A percentile compares a stretch with the other conserved stretches of the same genome.
These are phyloP conservation scores for Phytophthora ohioensis DNA, from an alignment of 352 stramenopile genomes.

Conservation along the genomic window DNA sequence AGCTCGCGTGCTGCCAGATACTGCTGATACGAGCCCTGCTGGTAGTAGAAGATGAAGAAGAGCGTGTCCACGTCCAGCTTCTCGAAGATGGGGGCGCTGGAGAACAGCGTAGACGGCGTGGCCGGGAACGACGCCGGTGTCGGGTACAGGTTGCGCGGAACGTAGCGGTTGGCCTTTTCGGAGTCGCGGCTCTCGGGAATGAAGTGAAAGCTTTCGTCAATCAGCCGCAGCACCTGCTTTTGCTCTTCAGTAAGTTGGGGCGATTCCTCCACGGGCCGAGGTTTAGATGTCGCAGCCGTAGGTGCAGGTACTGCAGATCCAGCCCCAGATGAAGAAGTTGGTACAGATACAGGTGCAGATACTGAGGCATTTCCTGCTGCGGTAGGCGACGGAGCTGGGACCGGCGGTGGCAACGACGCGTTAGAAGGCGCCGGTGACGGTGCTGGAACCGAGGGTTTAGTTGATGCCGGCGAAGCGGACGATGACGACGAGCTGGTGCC, in stretches of 20 bases:
- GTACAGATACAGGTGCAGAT: conserved; percentile 11
- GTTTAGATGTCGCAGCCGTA: conserved; percentile 31
- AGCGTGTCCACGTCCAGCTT: conserved; percentile 98
- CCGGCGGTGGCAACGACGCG: conserved; percentile 40
- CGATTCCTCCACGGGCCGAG: conserved; percentile 46
- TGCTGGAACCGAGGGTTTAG: conserved; percentile 28
- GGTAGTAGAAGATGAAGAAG: conserved; percentile 99
- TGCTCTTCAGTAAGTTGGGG: conserved; percentile 82
- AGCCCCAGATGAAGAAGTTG: conserved; percentile 26
- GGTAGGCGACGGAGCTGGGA: conserved; percentile 33
- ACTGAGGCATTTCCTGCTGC: conserved; percentile 11
- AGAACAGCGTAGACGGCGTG: conserved; percentile 91
- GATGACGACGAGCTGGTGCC: conserved; percentile 46
- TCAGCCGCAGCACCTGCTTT: conserved; percentile 79
- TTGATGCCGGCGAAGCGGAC: conserved; percentile 45
- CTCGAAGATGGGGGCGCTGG: conserved; percentile 96
- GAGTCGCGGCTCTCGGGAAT: conserved; percentile 92
- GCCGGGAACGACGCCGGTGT: conserved; percentile 92
- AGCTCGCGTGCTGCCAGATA: conserved; percentile 98
- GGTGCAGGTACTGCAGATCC: conserved; percentile 31
- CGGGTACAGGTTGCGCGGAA: conserved; percentile 95
- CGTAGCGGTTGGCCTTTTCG: conserved; percentile 92
- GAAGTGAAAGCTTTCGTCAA: conserved; percentile 93
- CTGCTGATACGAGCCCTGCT: conserved; percentile 99
- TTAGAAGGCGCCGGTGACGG: conserved; percentile 38